Evolutionary conservation across 148 eudicot species (phyloP).

Genomic region (Fagopyrum esculentum): DNA sequence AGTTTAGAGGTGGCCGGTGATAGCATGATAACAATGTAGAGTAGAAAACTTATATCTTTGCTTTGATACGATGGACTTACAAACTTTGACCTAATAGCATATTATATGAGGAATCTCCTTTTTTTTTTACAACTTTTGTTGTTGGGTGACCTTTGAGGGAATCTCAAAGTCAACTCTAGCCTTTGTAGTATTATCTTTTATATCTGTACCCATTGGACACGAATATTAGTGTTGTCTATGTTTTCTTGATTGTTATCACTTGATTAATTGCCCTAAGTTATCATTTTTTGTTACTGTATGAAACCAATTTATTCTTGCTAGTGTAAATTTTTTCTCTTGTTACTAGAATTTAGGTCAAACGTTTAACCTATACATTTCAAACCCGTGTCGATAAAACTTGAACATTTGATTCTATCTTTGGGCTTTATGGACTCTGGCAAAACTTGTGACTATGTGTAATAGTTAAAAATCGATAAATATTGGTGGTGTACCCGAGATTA

Average conservation of each 20-base stretch:
- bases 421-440: background rate
- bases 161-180: background rate
- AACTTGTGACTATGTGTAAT: background rate
- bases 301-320: too few species aligned
- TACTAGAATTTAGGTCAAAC: background rate
- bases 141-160: background rate
- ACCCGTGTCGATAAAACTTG: too few species aligned
- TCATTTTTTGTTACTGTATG: too few species aligned
- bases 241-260: background rate
- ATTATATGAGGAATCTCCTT: too few species aligned
- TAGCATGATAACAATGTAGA: background rate
- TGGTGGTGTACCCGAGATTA: background rate
- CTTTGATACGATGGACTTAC: background rate
- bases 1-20: background rate
- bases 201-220: background rate
- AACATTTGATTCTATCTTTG: background rate
- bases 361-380: background rate
- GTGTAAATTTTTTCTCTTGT: background rate
- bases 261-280: background rate
- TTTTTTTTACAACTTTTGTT: background rate
- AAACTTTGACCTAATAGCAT: too few species aligned
- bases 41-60: slow-evolving; percentile 1
- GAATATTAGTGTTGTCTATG: background rate
- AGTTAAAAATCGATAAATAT: background rate
- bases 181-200: slow-evolving; percentile 1